Evolutionary conservation across 192 early-diverging fungal genomes (phyloP).

Genomic region (Backusella luteola): DNA sequence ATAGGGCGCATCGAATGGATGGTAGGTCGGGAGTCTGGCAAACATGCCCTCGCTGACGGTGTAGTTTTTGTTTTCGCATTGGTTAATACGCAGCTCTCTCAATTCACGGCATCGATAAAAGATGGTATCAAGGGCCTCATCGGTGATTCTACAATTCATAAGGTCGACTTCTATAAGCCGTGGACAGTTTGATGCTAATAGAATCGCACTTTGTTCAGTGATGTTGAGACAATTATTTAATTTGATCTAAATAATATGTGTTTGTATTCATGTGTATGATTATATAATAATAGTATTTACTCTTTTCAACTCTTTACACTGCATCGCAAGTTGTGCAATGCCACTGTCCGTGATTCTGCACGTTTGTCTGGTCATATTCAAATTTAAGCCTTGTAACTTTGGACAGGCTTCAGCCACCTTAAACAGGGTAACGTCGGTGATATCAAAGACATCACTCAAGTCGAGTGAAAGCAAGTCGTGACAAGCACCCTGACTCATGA

Average conservation of each 20-base stretch:
- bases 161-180: conserved; percentile 56
- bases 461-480: conserved; percentile 46
- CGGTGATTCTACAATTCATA: conserved; percentile 51
- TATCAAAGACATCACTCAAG: conserved; percentile 46
- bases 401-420: conserved; percentile 46
- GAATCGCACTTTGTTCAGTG: conserved; percentile 45
- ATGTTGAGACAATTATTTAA: conserved; percentile 49
- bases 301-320: conserved; percentile 48
- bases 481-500: conserved; percentile 36
- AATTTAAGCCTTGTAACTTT: conserved; percentile 54
- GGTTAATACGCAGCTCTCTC: conserved; percentile 49
- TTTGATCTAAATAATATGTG: conserved; percentile 43
- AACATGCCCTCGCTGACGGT: conserved; percentile 39
- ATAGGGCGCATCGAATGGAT: conserved; percentile 1
- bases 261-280: too few relatives aligned
- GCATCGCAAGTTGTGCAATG: conserved; percentile 41
- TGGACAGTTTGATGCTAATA: conserved; percentile 49
- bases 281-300: conserved; percentile 33
- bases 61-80: conserved; percentile 24
- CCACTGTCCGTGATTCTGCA: conserved; percentile 37
- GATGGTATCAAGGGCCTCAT: conserved; percentile 41
- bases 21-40: not conserved
- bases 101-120: conserved; percentile 46
- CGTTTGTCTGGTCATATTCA: conserved; percentile 41
- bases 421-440: conserved; percentile 42